Conservation (phyloP, 2,329 filamentous ascomycete species). For the Trichoderma koningiopsis region DNA sequence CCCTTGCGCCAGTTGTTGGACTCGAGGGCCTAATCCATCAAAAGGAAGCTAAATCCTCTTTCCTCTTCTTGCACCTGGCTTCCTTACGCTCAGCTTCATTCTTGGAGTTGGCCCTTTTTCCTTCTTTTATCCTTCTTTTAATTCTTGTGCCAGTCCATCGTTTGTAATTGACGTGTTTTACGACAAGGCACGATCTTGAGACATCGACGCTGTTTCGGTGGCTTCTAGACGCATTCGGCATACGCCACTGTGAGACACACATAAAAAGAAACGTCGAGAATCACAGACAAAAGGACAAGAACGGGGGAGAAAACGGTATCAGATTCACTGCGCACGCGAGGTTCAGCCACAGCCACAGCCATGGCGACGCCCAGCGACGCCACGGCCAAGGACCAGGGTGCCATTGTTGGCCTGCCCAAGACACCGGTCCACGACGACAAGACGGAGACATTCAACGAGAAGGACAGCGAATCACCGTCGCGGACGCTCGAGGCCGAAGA, state of each 20-base stretch:
- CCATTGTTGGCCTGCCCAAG: constrained; percentile 25
- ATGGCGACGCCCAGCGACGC: constrained; percentile 39
- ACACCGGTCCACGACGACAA: constrained; percentile 33
- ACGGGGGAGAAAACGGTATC: not conserved
- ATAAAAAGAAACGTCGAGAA: not conserved
- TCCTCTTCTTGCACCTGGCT: not conserved
- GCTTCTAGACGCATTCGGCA: not conserved
- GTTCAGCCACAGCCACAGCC: not conserved
- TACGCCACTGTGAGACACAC: not conserved
- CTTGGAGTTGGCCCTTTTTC: not conserved
- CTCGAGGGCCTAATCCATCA: not conserved
- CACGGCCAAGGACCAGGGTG: constrained; percentile 49
- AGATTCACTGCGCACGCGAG: constrained; percentile 5
- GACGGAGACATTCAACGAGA: constrained; percentile 43
- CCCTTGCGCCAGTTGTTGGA: not conserved
- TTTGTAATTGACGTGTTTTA: constrained; percentile 7
- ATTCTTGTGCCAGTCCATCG: constrained; percentile 4
- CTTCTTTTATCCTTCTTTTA: not conserved
- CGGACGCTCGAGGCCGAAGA: constrained; percentile 33
- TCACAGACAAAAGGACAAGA: not conserved
- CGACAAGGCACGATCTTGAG: not conserved
- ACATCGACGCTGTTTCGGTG: not conserved
- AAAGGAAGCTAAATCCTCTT: constrained; percentile 21
- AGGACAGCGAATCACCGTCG: constrained; percentile 37
- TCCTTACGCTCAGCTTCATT: not conserved